Percentiles rank a stretch among this genome's conserved stretches.
These are phyloP conservation scores for Zymoseptoria ardabiliae DNA, from an alignment of 2,329 filamentous ascomycete species.

Conservation along the genomic window DNA sequence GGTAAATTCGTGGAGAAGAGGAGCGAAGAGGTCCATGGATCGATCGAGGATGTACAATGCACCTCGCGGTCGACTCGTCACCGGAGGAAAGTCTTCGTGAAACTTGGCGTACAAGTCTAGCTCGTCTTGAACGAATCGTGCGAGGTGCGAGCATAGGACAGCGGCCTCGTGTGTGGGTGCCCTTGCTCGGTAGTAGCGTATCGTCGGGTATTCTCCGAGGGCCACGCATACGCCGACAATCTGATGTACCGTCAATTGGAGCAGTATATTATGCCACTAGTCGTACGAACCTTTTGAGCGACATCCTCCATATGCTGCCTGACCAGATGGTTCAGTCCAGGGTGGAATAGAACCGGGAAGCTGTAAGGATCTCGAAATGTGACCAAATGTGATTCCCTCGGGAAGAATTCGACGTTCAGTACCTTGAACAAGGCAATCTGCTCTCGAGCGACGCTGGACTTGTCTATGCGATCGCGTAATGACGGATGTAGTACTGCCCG, in stretches of 20 bases:
- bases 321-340: slow-evolving; percentile 77
- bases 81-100: slow-evolving; percentile 77
- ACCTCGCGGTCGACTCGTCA: slow-evolving; percentile 68
- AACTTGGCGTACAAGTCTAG: slow-evolving; percentile 81
- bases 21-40: slow-evolving; percentile 84
- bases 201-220: slow-evolving; percentile 86
- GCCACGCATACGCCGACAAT: slow-evolving; percentile 82
- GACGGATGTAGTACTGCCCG: slow-evolving; percentile 57
- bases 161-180: slow-evolving; percentile 75
- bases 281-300: slow-evolving; percentile 66
- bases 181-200: slow-evolving; percentile 79
- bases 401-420: slow-evolving; percentile 80
- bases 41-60: slow-evolving; percentile 82
- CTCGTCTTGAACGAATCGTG: slow-evolving; percentile 84
- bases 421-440: slow-evolving; percentile 75
- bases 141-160: slow-evolving; percentile 80
- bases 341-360: slow-evolving; percentile 88
- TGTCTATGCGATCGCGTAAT: slow-evolving; percentile 67
- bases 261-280: background rate
- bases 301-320: slow-evolving; percentile 74
- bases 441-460: slow-evolving; percentile 59
- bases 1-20: slow-evolving; percentile 89
- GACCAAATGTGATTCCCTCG: slow-evolving; percentile 81
- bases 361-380: slow-evolving; percentile 94
- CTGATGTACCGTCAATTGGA: slow-evolving; percentile 35